These are phyloP conservation scores for Yamadazyma nakazawae DNA, from an alignment of 805 yeast species.

Conservation along the genomic window DNA sequence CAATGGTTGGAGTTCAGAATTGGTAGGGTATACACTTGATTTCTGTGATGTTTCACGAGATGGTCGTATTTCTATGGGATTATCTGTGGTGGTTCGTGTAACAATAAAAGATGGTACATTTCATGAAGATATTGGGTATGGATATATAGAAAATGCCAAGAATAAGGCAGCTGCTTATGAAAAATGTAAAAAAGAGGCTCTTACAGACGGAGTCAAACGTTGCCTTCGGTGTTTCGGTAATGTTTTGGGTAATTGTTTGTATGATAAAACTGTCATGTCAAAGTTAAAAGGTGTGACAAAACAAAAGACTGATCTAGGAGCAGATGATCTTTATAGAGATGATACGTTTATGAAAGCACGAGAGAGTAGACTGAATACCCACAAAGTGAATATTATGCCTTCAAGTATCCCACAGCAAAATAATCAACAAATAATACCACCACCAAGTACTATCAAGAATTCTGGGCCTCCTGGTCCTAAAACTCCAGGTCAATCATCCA, in stretches of 20 bases:
- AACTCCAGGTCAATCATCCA: background rate
- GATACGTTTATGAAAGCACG: slow-evolving; percentile 8
- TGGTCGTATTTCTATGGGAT: slow-evolving; percentile 56
- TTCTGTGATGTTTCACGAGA: slow-evolving; percentile 61
- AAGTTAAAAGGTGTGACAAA: slow-evolving; percentile 41
- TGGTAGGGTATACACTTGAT: slow-evolving; percentile 63
- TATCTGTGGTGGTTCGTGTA: slow-evolving; percentile 68
- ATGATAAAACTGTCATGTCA: slow-evolving; percentile 64
- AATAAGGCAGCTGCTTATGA: slow-evolving; percentile 71
- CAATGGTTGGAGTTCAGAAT: slow-evolving; percentile 79
- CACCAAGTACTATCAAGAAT: background rate
- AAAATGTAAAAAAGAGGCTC: slow-evolving; percentile 80
- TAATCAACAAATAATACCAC: background rate
- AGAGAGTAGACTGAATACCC: slow-evolving; percentile 6
- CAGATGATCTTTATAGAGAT: slow-evolving; percentile 35
- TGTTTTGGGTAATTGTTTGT: slow-evolving; percentile 78
- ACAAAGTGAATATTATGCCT: slow-evolving; percentile 8
- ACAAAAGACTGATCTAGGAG: slow-evolving; percentile 21
- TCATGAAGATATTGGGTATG: slow-evolving; percentile 76
- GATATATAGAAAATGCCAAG: slow-evolving; percentile 67
- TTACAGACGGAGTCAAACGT: slow-evolving; percentile 79
- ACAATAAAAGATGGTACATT: slow-evolving; percentile 77
- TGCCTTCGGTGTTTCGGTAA: slow-evolving; percentile 78
- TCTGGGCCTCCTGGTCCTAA: background rate
- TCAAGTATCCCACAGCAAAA: background rate